These are phyloP conservation scores for Elymus sibiricus DNA, from an alignment of 176 grass and related monocot species.

Conservation along the genomic window DNA sequence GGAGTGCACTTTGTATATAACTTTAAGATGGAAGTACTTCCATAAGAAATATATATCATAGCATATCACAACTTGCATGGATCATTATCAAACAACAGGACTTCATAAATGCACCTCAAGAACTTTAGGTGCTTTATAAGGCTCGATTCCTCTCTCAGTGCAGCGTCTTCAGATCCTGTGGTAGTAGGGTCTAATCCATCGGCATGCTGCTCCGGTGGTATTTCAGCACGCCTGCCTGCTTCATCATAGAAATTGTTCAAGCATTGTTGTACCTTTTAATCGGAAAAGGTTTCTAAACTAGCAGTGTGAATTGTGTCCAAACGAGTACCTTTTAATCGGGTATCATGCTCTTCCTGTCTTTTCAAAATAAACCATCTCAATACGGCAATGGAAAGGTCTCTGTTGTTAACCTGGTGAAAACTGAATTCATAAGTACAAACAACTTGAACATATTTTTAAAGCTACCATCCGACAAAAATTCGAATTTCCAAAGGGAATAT, in stretches of 20 bases:
- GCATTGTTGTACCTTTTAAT: not conserved
- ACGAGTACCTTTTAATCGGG: conserved; percentile 6
- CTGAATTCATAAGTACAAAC: not conserved
- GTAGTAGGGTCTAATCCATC: not conserved
- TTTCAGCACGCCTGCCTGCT: conserved; percentile 16
- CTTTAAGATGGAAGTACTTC: not conserved
- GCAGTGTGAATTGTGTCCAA: not conserved
- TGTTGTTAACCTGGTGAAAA: conserved; percentile 48
- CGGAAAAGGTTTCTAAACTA: not conserved
- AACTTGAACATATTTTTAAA: not conserved
- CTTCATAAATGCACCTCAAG: conserved; percentile 36
- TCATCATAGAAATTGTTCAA: not conserved
- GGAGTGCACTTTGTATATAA: not conserved
- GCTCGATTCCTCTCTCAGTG: not conserved
- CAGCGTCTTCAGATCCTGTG: not conserved
- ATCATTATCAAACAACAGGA: not conserved
- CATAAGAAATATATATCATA: not conserved
- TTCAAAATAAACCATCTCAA: conserved; percentile 44
- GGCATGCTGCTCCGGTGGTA: not conserved
- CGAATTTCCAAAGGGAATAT: not conserved
- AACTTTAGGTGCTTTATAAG: conserved; percentile 42
- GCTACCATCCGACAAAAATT: not conserved
- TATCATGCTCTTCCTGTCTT: conserved; percentile 39
- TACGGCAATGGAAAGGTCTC: conserved; percentile 51
- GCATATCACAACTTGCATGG: not conserved